phyloP scores from a whole-genome alignment of 768 basidiomycete species.

The Crassisporium funariophilum region DNA sequence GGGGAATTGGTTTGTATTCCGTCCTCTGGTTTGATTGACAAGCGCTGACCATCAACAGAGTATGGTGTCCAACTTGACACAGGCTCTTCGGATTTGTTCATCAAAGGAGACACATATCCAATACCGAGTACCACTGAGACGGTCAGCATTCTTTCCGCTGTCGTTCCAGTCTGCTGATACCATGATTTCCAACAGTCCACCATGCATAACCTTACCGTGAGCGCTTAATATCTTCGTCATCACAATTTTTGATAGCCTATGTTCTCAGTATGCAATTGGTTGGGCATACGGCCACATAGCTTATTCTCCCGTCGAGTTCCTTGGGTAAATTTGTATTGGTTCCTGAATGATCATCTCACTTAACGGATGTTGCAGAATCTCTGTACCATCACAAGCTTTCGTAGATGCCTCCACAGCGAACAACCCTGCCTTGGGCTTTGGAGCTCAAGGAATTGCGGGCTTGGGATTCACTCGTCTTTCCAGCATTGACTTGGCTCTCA shows the following conservation, averaged over 20 bases:
- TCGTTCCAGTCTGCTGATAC: constrained; percentile 12
- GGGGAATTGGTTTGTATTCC: constrained; percentile 51
- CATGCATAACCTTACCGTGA: constrained; percentile 65
- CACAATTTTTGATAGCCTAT: not conserved
- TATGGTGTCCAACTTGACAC: constrained; percentile 83
- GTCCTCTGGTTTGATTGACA: not conserved
- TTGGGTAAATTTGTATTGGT: constrained; percentile 49
- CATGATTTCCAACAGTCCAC: constrained; percentile 37
- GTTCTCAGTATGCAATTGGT: constrained; percentile 73
- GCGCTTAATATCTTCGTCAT: constrained; percentile 16
- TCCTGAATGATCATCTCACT: constrained; percentile 2
- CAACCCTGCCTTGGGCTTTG: constrained; percentile 75
- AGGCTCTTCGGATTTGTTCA: constrained; percentile 84
- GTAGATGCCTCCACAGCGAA: constrained; percentile 63
- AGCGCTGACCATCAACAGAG: constrained; percentile 37
- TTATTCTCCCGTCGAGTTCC: constrained; percentile 65
- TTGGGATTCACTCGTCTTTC: constrained; percentile 82
- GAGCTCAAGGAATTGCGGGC: constrained; percentile 71
- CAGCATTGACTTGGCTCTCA: constrained; percentile 62
- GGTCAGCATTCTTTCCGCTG: constrained; percentile 37
- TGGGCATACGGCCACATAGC: constrained; percentile 71
- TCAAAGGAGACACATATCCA: constrained; percentile 48
- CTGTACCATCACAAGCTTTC: constrained; percentile 69
- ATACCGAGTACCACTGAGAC: constrained; percentile 51
- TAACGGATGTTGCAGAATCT: constrained; percentile 44